Evolutionary conservation across 352 stramenopile genomes (phyloP), one percentile per base, ranked within the genome.

Genomic region (Aphanomyces invadans): DNA sequence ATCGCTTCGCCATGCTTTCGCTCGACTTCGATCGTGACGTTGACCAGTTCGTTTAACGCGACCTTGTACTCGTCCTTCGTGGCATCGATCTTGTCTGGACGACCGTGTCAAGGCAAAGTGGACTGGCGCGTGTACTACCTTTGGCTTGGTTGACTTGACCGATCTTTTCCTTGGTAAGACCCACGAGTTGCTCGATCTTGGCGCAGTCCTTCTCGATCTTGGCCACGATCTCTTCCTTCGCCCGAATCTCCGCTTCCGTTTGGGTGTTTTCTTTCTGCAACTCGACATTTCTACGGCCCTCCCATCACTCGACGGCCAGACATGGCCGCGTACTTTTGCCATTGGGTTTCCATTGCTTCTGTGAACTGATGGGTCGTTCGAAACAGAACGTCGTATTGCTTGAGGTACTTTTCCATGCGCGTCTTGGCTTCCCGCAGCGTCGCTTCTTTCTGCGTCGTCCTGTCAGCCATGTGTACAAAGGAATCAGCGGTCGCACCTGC

Each of bases 361-460:
- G 83, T 90, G 29, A 90, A 70, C 15, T 79, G 83, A 52, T 89
- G 81, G 0, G 81, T 90, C 44, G 81, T 89, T 32, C 82, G 76
- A 53, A 92, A 95, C 1, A 96, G 74, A 9, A 71, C 75, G 59
- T 96, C 86, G 59, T 95, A 95, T 56, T 95, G 79, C 33, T 86
- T 88, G 21, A 94, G 68, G 60, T 95, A 93, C 54, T 88, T 89
- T 29, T 96, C 83, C 82, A 96, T 94, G 46, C 90, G 90, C 5
- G 86, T 74, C 72, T 95, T 95, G 44, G 80, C 86, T 36, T 90
- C 81, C 29, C 81, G 78, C 71, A 95, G 76, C 26, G 79, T 49
- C 0, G 86, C 65, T 62, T 96, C 88, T 54, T 92, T 91, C 44
- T 77, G 78, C 44, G 72, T 70, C 39, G 72, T 68, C 31, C 33